Percentiles rank a stretch among this genome's conserved stretches.
These are phyloP conservation scores for Glycine tomentella DNA, from an alignment of 306 rosid genomes.

Conservation along the genomic window DNA sequence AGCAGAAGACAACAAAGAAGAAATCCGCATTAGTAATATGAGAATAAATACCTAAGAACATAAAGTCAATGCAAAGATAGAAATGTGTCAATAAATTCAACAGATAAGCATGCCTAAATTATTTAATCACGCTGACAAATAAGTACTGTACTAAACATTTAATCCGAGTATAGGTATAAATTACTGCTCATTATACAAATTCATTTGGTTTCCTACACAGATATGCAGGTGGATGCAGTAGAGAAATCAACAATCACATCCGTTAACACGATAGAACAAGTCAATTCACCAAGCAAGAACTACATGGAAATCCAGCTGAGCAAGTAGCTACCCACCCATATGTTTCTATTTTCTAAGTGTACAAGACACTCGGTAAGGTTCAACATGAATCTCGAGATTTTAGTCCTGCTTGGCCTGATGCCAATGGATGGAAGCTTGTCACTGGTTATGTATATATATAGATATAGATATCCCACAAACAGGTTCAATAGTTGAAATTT, in stretches of 20 bases:
- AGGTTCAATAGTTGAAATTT: not conserved
- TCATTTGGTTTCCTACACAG: not conserved
- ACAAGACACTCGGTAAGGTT: not conserved
- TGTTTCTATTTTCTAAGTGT: too few species aligned
- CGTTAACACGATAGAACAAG: not conserved
- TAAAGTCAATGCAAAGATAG: not conserved
- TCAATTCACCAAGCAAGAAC: not conserved
- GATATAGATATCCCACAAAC: not conserved
- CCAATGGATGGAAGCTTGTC: slow-evolving; percentile 11
- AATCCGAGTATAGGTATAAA: not conserved
- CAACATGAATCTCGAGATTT: not conserved
- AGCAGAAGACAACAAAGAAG: slow-evolving; percentile 35
- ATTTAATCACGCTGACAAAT: not conserved
- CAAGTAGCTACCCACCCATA: not conserved
- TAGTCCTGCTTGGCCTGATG: not conserved
- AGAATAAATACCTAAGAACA: not conserved
- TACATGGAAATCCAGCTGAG: not conserved
- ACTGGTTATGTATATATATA: not conserved
- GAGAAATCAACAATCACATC: not conserved
- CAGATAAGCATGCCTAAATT: slow-evolving; percentile 13
- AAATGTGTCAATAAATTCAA: not conserved
- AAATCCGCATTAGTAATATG: slow-evolving; percentile 31
- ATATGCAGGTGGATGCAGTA: too few species aligned
- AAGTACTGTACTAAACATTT: not conserved
- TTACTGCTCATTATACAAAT: not conserved